Conservation (phyloP, 176 grass and related monocot species). For the Carex kokanica region DNA sequence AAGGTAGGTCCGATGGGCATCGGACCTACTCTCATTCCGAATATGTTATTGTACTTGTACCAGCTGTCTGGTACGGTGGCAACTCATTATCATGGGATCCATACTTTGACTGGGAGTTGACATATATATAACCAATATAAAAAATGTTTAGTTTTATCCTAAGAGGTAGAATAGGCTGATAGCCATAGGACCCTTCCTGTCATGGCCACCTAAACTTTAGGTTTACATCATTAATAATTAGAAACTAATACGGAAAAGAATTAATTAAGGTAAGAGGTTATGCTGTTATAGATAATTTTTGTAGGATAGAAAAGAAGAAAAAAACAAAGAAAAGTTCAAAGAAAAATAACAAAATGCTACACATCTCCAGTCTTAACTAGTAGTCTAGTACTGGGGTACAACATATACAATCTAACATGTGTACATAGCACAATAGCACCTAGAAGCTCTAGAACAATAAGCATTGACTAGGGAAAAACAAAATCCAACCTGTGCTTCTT, state of each 20-base stretch:
- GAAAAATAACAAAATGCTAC: neutral
- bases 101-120: neutral
- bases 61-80: neutral
- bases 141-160: neutral
- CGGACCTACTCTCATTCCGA: too few species aligned
- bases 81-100: neutral
- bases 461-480: neutral
- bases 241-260: neutral
- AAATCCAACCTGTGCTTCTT: neutral
- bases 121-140: neutral
- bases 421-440: neutral
- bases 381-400: neutral
- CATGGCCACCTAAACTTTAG: neutral
- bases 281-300: neutral
- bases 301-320: neutral
- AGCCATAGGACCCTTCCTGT: neutral
- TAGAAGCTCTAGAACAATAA: neutral
- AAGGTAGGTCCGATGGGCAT: too few species aligned
- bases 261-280: neutral
- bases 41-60: neutral
- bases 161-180: neutral
- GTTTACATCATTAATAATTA: neutral
- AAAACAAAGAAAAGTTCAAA: neutral
- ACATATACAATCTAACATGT: neutral
- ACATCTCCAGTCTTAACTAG: neutral